Conservation (phyloP, 805 yeast species). For the Teunomyces barrocoloradensis region DNA sequence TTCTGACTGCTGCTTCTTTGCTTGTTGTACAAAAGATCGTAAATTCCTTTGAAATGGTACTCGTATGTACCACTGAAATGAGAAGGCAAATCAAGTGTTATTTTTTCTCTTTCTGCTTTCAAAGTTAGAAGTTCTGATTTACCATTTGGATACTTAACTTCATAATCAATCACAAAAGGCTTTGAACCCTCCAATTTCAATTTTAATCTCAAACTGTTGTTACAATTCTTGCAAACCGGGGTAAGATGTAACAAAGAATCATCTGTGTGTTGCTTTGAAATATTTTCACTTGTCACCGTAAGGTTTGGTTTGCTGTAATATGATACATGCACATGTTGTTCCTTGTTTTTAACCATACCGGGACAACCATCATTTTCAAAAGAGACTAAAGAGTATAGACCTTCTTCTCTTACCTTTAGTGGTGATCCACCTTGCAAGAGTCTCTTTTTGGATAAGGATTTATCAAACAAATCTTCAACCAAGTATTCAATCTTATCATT, state of each 20-base stretch:
- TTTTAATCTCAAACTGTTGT: slow-evolving; percentile 16
- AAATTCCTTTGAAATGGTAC: slow-evolving; percentile 59
- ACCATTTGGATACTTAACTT: slow-evolving; percentile 59
- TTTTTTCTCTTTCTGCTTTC: slow-evolving; percentile 25
- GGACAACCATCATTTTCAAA: slow-evolving; percentile 45
- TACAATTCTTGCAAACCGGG: slow-evolving; percentile 33
- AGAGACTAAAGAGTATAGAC: slow-evolving; percentile 38
- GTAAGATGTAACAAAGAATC: slow-evolving; percentile 21
- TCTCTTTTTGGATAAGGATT: slow-evolving; percentile 14
- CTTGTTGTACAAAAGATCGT: slow-evolving; percentile 60
- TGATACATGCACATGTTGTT: slow-evolving; percentile 18
- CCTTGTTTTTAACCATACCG: slow-evolving; percentile 31
- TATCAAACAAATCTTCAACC: slow-evolving; percentile 20
- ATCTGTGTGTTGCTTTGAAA: slow-evolving; percentile 21
- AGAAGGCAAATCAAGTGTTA: slow-evolving; percentile 40
- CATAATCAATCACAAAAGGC: slow-evolving; percentile 70
- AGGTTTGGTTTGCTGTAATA: slow-evolving; percentile 27
- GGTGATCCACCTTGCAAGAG: slow-evolving; percentile 13
- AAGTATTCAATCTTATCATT: slow-evolving; percentile 34
- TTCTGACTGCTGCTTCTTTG: slow-evolving; percentile 18
- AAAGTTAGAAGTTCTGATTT: slow-evolving; percentile 32
- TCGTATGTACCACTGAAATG: slow-evolving; percentile 56
- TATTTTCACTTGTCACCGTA: slow-evolving; percentile 13
- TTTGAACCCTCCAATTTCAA: slow-evolving; percentile 54
- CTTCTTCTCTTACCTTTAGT: slow-evolving; percentile 37